A percentile compares a stretch with the other conserved stretches of the same genome.
These are phyloP conservation scores for Dianthus caryophyllus DNA, from an alignment of 148 eudicot genomes.

Conservation along the genomic window DNA sequence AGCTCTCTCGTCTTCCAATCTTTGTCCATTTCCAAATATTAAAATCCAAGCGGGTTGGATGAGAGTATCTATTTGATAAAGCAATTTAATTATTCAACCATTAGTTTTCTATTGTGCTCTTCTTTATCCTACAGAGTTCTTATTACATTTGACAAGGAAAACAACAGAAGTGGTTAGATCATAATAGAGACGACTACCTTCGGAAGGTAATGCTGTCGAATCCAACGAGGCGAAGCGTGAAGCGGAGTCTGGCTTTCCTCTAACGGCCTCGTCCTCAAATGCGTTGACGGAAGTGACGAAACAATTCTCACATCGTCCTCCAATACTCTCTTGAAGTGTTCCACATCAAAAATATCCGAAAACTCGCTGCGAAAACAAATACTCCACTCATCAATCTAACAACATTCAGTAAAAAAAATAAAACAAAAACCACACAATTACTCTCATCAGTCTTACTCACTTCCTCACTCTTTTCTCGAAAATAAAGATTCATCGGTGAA, in stretches of 20 bases:
- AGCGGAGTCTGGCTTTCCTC: slow-evolving; percentile 73
- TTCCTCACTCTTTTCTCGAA: too few relatives aligned
- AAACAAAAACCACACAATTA: background rate
- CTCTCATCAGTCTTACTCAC: too few relatives aligned
- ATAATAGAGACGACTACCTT: slow-evolving; percentile 31
- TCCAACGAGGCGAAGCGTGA: slow-evolving; percentile 74
- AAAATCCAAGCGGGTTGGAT: too few relatives aligned
- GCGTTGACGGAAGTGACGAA: slow-evolving; percentile 84
- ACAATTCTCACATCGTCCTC: slow-evolving; percentile 72
- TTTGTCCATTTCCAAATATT: too few relatives aligned
- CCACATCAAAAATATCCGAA: slow-evolving; percentile 90
- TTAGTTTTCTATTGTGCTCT: too few relatives aligned
- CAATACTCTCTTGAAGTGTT: slow-evolving; percentile 78
- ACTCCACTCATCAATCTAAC: background rate
- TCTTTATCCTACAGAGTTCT: too few relatives aligned
- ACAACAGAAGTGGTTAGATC: background rate
- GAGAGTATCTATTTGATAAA: too few relatives aligned
- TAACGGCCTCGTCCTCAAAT: slow-evolving; percentile 71
- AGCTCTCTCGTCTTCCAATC: too few relatives aligned
- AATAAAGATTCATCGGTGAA: too few relatives aligned
- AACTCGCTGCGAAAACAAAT: slow-evolving; percentile 60
- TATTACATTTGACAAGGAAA: background rate
- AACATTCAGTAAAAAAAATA: background rate
- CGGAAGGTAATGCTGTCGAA: slow-evolving; percentile 61
- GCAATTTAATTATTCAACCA: too few relatives aligned